Conservation (phyloP, 306 rosid genomes). For the Cucurbita maxima region DNA sequence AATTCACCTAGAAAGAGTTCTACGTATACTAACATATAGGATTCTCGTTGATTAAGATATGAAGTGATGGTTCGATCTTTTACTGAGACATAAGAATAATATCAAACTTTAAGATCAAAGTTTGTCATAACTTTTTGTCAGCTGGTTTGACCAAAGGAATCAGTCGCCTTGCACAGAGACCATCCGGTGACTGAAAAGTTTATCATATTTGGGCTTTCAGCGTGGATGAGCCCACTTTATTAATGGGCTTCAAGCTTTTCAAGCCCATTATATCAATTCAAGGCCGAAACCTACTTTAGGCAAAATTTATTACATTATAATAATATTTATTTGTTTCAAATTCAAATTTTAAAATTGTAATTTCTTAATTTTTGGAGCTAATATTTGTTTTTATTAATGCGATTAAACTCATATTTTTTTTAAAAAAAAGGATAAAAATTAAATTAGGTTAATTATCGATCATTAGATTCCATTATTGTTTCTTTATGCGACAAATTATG, state of each 20-base stretch:
- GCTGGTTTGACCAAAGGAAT: too few species aligned
- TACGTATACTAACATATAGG: too few species aligned
- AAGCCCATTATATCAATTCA: neutral
- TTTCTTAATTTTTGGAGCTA: neutral
- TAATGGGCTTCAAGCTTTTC: neutral
- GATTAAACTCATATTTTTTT: too few species aligned
- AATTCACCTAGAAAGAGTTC: too few species aligned
- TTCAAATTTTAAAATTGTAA: neutral
- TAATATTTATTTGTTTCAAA: too few species aligned
- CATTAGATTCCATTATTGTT: neutral
- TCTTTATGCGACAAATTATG: neutral
- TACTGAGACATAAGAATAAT: too few species aligned
- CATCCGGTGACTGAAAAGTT: neutral
- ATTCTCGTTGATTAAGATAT: too few species aligned
- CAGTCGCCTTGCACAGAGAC: neutral
- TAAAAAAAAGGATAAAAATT: neutral
- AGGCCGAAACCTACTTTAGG: neutral
- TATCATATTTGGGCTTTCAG: neutral
- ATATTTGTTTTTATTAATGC: too few species aligned
- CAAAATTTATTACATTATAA: too few species aligned
- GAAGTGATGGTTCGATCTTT: too few species aligned
- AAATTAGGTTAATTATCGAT: neutral
- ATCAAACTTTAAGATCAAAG: too few species aligned
- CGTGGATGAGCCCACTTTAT: neutral
- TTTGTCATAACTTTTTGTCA: too few species aligned